Evolutionary conservation across 1,284 basidiomycete species (phyloP).

Genomic region (Fomitiporia mediterranea): DNA sequence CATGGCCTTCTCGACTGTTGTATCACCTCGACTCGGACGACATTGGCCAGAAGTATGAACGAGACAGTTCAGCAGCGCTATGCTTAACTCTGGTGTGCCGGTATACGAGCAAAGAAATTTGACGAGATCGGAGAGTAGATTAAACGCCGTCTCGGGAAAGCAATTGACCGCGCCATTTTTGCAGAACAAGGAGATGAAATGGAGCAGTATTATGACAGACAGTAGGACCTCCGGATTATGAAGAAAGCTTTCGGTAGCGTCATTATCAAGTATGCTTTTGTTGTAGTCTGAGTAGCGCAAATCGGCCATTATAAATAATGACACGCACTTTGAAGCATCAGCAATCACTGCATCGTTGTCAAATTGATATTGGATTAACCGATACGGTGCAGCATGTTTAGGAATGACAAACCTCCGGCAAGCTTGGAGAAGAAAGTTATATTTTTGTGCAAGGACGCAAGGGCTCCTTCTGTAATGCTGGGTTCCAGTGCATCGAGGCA

Average conservation of each 20-base stretch:
- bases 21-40: constrained; percentile 24
- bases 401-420: background rate
- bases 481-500: background rate
- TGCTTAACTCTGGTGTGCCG: constrained; percentile 13
- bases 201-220: constrained; percentile 24
- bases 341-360: background rate
- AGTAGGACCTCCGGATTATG: background rate
- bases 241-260: background rate
- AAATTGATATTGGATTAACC: background rate
- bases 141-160: constrained; percentile 26
- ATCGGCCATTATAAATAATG: background rate
- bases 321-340: constrained; percentile 6
- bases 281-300: background rate
- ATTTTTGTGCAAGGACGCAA: constrained; percentile 4
- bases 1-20: constrained; percentile 14
- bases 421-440: constrained; percentile 3
- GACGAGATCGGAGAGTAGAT: constrained; percentile 16
- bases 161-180: constrained; percentile 28
- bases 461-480: background rate
- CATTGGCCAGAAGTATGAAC: constrained; percentile 26
- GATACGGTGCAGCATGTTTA: background rate
- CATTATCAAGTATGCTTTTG: background rate
- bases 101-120: constrained; percentile 5
- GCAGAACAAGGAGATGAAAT: constrained; percentile 35
- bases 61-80: constrained; percentile 29